Conservation (phyloP, 2,329 filamentous ascomycete species). For the Botryotinia convoluta region DNA sequence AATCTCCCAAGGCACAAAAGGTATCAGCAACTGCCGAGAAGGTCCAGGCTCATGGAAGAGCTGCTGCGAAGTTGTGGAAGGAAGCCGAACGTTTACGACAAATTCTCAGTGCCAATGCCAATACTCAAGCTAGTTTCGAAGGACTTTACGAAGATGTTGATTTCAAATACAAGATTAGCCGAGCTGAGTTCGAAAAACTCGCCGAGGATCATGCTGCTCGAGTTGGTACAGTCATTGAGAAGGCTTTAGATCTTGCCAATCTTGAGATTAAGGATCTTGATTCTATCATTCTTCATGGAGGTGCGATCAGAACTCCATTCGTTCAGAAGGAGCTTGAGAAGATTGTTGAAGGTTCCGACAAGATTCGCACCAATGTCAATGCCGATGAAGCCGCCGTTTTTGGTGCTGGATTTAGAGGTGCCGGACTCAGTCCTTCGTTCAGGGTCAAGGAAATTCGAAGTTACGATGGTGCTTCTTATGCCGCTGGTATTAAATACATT, state of each 20-base stretch:
- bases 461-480: slow-evolving; percentile 72
- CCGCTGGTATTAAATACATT: slow-evolving; percentile 72
- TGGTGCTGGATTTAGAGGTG: slow-evolving; percentile 91
- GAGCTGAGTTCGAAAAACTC: slow-evolving; percentile 78
- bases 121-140: slow-evolving; percentile 79
- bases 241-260: slow-evolving; percentile 71
- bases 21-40: slow-evolving; percentile 58
- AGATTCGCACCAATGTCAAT: slow-evolving; percentile 92
- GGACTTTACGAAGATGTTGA: slow-evolving; percentile 87
- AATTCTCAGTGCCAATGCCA: slow-evolving; percentile 87
- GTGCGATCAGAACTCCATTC: slow-evolving; percentile 86
- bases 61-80: slow-evolving; percentile 87
- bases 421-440: slow-evolving; percentile 90
- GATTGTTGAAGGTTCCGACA: slow-evolving; percentile 66
- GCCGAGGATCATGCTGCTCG: slow-evolving; percentile 65
- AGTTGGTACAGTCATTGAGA: slow-evolving; percentile 65
- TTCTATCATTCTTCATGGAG: slow-evolving; percentile 90
- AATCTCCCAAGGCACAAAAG: slow-evolving; percentile 65
- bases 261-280: slow-evolving; percentile 74
- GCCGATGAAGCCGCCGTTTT: slow-evolving; percentile 95
- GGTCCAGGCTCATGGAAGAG: slow-evolving; percentile 74
- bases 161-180: slow-evolving; percentile 85
- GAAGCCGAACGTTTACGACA: slow-evolving; percentile 85
- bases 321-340: slow-evolving; percentile 86
- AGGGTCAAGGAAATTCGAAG: slow-evolving; percentile 94